Conservation (phyloP, 768 basidiomycete species). For the Mycena filopes region DNA sequence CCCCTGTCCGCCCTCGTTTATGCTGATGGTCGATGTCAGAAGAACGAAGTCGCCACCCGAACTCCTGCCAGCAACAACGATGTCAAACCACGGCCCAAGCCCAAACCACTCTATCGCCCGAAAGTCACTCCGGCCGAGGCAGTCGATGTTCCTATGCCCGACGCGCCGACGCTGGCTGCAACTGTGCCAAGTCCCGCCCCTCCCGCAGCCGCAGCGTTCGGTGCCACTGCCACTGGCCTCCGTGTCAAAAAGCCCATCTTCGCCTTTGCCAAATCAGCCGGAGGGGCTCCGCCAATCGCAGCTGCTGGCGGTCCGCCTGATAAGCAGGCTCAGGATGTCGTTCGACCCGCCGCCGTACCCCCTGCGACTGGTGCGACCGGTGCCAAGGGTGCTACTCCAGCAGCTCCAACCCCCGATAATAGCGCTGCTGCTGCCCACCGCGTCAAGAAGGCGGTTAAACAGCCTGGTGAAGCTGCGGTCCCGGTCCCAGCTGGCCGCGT, state of each 20-base stretch:
- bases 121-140: background rate
- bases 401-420: background rate
- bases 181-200: background rate
- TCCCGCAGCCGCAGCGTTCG: background rate
- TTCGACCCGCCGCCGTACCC: too few species aligned
- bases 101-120: conserved; percentile 5
- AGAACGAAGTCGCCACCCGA: background rate
- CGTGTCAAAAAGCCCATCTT: background rate
- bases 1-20: background rate
- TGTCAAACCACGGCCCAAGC: conserved; percentile 7
- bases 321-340: too few species aligned
- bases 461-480: too few species aligned
- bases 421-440: too few species aligned
- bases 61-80: background rate
- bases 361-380: too few species aligned
- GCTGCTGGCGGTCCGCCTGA: background rate
- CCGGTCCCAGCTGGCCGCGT: too few species aligned
- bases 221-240: background rate
- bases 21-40: background rate
- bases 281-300: too few species aligned
- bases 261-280: too few species aligned
- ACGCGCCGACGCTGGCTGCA: background rate
- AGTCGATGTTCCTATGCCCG: background rate
- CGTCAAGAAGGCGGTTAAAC: too few species aligned
- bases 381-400: background rate